Conservation (phyloP, 305 asterid species). For the Nicotiana rustica region DNA sequence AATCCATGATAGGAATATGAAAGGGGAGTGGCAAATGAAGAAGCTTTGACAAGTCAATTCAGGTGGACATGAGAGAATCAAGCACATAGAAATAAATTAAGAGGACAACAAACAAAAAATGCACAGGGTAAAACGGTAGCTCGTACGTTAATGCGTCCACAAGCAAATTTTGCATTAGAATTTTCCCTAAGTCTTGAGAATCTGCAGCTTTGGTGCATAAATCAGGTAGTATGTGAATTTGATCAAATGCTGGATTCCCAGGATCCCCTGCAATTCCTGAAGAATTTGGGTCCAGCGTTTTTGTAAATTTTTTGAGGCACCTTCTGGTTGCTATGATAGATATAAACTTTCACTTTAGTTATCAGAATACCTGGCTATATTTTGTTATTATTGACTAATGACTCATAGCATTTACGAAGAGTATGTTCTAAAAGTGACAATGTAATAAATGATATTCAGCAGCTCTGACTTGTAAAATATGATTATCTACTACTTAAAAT, state of each 20-base stretch:
- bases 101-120: background rate
- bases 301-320: background rate
- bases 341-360: background rate
- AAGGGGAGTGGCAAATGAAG: background rate
- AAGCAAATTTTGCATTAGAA: background rate
- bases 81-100: background rate
- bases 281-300: background rate
- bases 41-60: background rate
- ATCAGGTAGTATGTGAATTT: background rate
- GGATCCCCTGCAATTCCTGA: background rate
- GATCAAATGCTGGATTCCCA: background rate
- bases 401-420: background rate
- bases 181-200: background rate
- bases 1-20: background rate
- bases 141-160: background rate
- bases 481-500: background rate
- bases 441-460: background rate
- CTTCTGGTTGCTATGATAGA: conserved; percentile 1
- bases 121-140: background rate
- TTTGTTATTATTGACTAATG: background rate
- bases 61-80: background rate
- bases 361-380: background rate
- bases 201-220: background rate
- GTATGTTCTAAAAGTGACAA: background rate
- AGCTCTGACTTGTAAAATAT: background rate